A percentile compares a stretch with the other conserved stretches of the same genome.
Conservation (phyloP, 1,139 yeast species). For the Candida buenavistaensis region DNA sequence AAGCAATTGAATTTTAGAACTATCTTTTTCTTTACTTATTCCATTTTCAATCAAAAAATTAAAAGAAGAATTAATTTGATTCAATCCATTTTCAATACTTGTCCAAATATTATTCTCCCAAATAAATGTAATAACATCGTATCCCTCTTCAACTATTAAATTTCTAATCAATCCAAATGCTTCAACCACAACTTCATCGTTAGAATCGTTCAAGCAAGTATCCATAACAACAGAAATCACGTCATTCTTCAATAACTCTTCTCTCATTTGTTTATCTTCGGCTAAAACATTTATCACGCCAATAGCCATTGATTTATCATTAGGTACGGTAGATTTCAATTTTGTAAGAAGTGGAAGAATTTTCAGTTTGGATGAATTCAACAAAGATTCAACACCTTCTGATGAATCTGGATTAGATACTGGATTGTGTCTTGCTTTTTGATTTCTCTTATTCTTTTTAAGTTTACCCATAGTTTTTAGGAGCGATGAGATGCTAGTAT, state of each 20-base stretch:
- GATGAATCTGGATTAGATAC: slow-evolving; percentile 30
- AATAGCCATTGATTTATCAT: slow-evolving; percentile 78
- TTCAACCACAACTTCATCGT: slow-evolving; percentile 76
- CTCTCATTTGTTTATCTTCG: slow-evolving; percentile 67
- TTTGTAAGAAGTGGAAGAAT: slow-evolving; percentile 69
- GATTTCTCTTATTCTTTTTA: slow-evolving; percentile 66
- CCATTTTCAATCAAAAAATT: slow-evolving; percentile 33
- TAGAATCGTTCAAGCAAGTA: slow-evolving; percentile 62
- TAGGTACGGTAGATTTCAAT: slow-evolving; percentile 60
- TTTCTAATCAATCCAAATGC: slow-evolving; percentile 80
- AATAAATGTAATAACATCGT: slow-evolving; percentile 69
- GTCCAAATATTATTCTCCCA: slow-evolving; percentile 82
- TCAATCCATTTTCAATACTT: slow-evolving; percentile 50
- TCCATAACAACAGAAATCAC: slow-evolving; percentile 64
- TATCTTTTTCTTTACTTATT: slow-evolving; percentile 29
- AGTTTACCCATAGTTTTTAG: slow-evolving; percentile 67
- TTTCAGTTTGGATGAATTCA: slow-evolving; percentile 50
- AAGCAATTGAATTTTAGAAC: slow-evolving; percentile 47
- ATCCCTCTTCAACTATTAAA: slow-evolving; percentile 84
- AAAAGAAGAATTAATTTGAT: slow-evolving; percentile 51
- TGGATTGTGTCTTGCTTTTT: slow-evolving; percentile 56
- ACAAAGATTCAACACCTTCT: slow-evolving; percentile 34
- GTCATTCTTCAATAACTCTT: slow-evolving; percentile 65
- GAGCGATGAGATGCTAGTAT: slow-evolving; percentile 1
- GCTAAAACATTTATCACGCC: slow-evolving; percentile 70